Conservation (phyloP, 768 basidiomycete species). For the Mrakia frigida region DNA sequence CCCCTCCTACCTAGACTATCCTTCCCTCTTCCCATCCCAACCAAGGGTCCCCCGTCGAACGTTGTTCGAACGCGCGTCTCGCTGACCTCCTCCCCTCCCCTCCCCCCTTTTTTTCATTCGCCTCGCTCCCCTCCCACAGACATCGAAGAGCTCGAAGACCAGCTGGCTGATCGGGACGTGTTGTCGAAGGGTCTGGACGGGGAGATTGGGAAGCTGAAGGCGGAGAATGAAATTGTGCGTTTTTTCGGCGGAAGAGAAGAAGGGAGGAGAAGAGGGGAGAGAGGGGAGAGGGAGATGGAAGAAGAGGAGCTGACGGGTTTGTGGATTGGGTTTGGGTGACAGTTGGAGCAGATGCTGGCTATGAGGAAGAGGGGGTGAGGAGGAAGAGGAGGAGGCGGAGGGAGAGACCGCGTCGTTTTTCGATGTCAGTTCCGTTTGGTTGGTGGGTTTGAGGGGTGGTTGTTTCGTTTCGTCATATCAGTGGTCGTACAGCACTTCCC, state of each 20-base stretch:
- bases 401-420: not conserved
- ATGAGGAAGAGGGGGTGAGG: not conserved
- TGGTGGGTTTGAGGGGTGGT: no score
- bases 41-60: no score
- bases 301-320: not conserved
- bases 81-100: no score
- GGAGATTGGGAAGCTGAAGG: slow-evolving; percentile 5
- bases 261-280: no score
- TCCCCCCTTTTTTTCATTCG: no score
- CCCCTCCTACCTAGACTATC: not conserved
- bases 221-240: slow-evolving; percentile 2
- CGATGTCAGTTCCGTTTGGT: no score
- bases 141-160: slow-evolving; percentile 15
- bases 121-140: not conserved
- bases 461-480: no score
- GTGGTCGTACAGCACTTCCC: no score
- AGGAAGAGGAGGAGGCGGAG: not conserved
- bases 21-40: no score
- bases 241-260: not conserved
- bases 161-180: slow-evolving; percentile 1
- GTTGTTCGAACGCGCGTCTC: no score
- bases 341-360: not conserved
- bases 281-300: no score
- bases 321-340: not conserved
- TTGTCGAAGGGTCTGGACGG: not conserved